Base-by-base conservation (phyloP, 371 early-diverging fungal genomes). In the Mucor indicus region DNA sequence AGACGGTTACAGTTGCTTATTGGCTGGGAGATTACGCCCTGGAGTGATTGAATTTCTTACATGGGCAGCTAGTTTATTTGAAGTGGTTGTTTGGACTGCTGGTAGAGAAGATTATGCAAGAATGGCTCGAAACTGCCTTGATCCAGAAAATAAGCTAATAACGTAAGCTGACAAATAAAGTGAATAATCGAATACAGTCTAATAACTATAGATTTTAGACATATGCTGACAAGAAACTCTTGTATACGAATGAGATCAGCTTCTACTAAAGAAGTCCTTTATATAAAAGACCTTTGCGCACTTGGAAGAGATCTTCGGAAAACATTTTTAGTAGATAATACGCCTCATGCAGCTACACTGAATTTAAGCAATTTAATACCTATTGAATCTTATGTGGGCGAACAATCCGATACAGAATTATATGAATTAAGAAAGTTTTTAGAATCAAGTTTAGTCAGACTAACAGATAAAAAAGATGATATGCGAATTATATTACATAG, bases 61-160 rank as follows among this genome's bases (percentile, higher is more conserved):
- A 10, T 73, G 74, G 74, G 74, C 74, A 1, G 53, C 74, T 0
- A 60, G 53, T 30, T 57, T 46, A 4, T 73, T 73, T 54, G 74
- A 73, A 57, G 62, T 73, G 6, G 70, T 73, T 7, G 70, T 73
- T 2, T 73, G 74, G 74, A 73, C 74, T 10, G 74, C 74, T 0
- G 74, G 74, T 3, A 49, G 58, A 20, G 67, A 66, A 35, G 67
- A 64, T 33, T 73, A 73, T 62, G 74, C 74, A 12, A 46, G 37
- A 0, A 64, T 66, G 55, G 69, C 64, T 15, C 45, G 64, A 17
- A 46, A 52, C 16, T 59, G 59, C 2, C 53, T 73, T 23, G 74
- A 73, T 50, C 70, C 74, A 16, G 58, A 73, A 15, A 43, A 52
- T 10, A 55, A 44, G 15, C 30, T 66, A 15, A 69, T 72, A 36